These are phyloP conservation scores for Sugiyamaella americana DNA, from an alignment of 805 yeast genomes.

Conservation along the genomic window DNA sequence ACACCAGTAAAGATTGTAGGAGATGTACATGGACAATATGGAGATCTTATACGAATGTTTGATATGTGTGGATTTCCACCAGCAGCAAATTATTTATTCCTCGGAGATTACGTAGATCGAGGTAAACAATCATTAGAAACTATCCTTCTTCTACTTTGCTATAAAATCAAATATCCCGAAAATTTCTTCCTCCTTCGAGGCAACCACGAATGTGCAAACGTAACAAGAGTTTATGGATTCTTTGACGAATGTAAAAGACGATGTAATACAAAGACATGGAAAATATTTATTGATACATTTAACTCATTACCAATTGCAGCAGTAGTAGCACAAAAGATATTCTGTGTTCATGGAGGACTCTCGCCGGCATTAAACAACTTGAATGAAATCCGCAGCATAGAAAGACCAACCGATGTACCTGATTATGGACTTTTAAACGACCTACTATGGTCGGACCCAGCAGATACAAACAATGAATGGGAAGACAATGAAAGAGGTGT, in stretches of 20 bases:
- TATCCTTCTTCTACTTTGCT: slow-evolving; percentile 76
- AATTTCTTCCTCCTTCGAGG: slow-evolving; percentile 90
- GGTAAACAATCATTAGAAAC: slow-evolving; percentile 97
- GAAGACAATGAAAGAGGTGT: slow-evolving; percentile 85
- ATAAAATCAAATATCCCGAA: slow-evolving; percentile 94
- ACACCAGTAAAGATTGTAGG: slow-evolving; percentile 86
- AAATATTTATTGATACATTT: slow-evolving; percentile 86
- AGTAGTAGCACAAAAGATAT: slow-evolving; percentile 89
- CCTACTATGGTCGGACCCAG: slow-evolving; percentile 79
- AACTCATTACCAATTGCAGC: slow-evolving; percentile 95
- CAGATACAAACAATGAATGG: slow-evolving; percentile 79
- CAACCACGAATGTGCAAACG: slow-evolving; percentile 96
- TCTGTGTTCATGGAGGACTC: slow-evolving; percentile 83
- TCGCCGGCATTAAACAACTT: slow-evolving; percentile 67
- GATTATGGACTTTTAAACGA: slow-evolving; percentile 76
- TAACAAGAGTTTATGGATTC: slow-evolving; percentile 94
- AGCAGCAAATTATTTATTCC: slow-evolving; percentile 78
- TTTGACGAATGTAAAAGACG: slow-evolving; percentile 97
- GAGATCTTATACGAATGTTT: slow-evolving; percentile 82
- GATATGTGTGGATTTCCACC: slow-evolving; percentile 98
- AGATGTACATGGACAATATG: slow-evolving; percentile 96
- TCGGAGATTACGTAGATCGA: slow-evolving; percentile 96
- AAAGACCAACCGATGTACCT: slow-evolving; percentile 81
- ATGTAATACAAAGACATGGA: slow-evolving; percentile 90
- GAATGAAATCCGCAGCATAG: slow-evolving; percentile 69